phyloP scores from a whole-genome alignment of 1,284 basidiomycete species.

The Rhodotorula sp. region DNA sequence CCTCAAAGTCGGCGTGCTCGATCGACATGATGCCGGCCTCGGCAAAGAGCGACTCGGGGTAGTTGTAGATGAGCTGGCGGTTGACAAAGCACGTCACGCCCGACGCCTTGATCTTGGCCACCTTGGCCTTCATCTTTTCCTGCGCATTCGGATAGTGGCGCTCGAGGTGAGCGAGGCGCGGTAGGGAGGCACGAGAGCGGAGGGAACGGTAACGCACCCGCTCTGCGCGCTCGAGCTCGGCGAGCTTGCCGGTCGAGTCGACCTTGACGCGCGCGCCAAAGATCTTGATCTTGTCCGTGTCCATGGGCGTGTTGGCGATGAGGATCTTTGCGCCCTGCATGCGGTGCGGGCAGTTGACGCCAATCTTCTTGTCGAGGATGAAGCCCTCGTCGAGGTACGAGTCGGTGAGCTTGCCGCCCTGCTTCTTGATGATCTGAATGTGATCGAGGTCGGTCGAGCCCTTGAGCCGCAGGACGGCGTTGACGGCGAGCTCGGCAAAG shows the following conservation, averaged over 20 bases:
- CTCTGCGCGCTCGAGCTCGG: slow-evolving; percentile 96
- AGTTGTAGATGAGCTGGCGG: slow-evolving; percentile 99
- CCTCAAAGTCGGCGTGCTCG: slow-evolving; percentile 99
- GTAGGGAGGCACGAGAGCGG: not conserved
- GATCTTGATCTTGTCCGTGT: slow-evolving; percentile 99
- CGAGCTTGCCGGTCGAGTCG: slow-evolving; percentile 92
- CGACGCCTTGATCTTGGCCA: slow-evolving; percentile 88
- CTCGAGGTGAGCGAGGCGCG: not conserved
- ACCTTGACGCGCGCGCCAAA: slow-evolving; percentile 97
- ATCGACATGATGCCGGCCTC: slow-evolving; percentile 95
- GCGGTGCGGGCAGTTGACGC: slow-evolving; percentile 90
- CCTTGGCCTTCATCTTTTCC: slow-evolving; percentile 99
- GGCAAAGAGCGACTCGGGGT: slow-evolving; percentile 89
- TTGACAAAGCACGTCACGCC: slow-evolving; percentile 99
- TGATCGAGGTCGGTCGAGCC: slow-evolving; percentile 96
- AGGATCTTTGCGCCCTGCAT: slow-evolving; percentile 95
- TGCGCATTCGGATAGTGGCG: slow-evolving; percentile 47
- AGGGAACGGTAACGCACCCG: slow-evolving; percentile 56
- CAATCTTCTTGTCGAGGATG: slow-evolving; percentile 96
- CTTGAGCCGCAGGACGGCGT: slow-evolving; percentile 92
- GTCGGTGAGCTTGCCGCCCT: slow-evolving; percentile 96
- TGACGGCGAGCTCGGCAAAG: slow-evolving; percentile 97
- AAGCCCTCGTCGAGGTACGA: slow-evolving; percentile 99
- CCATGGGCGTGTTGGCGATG: slow-evolving; percentile 99
- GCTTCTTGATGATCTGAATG: slow-evolving; percentile 99